These are phyloP conservation scores for Starmerella potacharoeniae DNA, from an alignment of 805 yeast species.

Conservation along the genomic window DNA sequence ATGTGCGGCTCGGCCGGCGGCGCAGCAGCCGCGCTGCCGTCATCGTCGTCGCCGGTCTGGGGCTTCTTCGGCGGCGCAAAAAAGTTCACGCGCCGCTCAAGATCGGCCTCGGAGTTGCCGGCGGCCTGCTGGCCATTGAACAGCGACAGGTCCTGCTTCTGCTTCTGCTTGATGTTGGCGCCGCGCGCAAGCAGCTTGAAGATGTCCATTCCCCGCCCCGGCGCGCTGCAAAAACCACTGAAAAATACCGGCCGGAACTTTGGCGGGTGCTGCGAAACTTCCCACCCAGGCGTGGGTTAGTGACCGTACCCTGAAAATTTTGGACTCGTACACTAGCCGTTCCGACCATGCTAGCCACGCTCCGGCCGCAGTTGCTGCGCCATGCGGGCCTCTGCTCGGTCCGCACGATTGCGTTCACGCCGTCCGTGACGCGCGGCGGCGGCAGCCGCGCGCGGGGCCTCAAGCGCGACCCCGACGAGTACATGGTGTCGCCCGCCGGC, in stretches of 20 bases:
- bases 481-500: conserved; percentile 38
- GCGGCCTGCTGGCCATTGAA: conserved; percentile 21
- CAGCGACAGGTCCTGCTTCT: conserved; percentile 27
- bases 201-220: conserved; percentile 41
- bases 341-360: conserved; percentile 5
- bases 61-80: conserved; percentile 32
- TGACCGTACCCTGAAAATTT: conserved; percentile 14
- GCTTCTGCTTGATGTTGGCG: conserved; percentile 55
- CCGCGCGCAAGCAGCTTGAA: conserved; percentile 79
- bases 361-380: conserved; percentile 2
- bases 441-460: conserved; percentile 18
- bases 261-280: neutral
- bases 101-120: conserved; percentile 33
- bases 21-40: neutral
- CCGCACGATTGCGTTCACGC: conserved; percentile 7
- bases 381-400: conserved; percentile 4
- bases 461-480: conserved; percentile 23
- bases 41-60: neutral
- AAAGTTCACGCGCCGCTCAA: conserved; percentile 71
- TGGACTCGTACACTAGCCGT: conserved; percentile 4
- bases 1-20: conserved; percentile 28
- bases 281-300: neutral
- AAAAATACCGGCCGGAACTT: no score
- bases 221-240: no score
- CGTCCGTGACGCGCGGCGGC: neutral